phyloP scores from a whole-genome alignment of 306 rosid species.

The Urtica urens region DNA sequence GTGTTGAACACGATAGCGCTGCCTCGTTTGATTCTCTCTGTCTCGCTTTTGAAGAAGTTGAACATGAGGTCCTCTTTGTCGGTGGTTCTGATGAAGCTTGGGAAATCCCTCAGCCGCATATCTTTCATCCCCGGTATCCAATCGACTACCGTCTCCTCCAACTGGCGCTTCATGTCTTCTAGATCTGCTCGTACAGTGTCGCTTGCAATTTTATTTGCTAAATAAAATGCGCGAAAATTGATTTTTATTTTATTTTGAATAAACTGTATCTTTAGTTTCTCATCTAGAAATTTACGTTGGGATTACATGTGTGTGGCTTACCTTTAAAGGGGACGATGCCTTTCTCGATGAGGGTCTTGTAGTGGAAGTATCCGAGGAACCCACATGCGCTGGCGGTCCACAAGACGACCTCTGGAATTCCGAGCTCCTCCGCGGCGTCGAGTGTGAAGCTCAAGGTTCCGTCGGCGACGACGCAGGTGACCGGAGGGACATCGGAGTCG shows the following conservation, averaged over 20 bases:
- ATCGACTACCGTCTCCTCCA: slow-evolving; percentile 29
- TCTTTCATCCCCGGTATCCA: slow-evolving; percentile 33
- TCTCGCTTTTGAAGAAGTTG: not conserved
- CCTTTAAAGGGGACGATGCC: slow-evolving; percentile 48
- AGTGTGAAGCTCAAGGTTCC: slow-evolving; percentile 33
- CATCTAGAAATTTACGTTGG: not conserved
- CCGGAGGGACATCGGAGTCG: slow-evolving; percentile 19
- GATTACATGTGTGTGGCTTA: not conserved
- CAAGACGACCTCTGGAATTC: slow-evolving; percentile 30
- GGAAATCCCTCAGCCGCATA: slow-evolving; percentile 35
- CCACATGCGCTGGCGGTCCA: slow-evolving; percentile 51
- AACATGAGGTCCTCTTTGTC: slow-evolving; percentile 27
- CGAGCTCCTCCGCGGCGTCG: slow-evolving; percentile 30
- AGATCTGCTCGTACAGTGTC: slow-evolving; percentile 16
- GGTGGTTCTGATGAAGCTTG: slow-evolving; percentile 33
- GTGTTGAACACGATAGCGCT: slow-evolving; percentile 49
- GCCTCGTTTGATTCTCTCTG: slow-evolving; percentile 16
- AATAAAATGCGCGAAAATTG: no score
- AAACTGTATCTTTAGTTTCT: no score
- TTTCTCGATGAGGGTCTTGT: slow-evolving; percentile 9
- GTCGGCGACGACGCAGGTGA: slow-evolving; percentile 38
- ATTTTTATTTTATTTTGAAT: no score
- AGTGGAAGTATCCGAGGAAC: slow-evolving; percentile 25
- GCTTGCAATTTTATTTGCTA: not conserved
- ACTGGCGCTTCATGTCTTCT: slow-evolving; percentile 25